Evolutionary conservation across 106 monocot species (phyloP).

Genomic region (Iris macrosiphon): DNA sequence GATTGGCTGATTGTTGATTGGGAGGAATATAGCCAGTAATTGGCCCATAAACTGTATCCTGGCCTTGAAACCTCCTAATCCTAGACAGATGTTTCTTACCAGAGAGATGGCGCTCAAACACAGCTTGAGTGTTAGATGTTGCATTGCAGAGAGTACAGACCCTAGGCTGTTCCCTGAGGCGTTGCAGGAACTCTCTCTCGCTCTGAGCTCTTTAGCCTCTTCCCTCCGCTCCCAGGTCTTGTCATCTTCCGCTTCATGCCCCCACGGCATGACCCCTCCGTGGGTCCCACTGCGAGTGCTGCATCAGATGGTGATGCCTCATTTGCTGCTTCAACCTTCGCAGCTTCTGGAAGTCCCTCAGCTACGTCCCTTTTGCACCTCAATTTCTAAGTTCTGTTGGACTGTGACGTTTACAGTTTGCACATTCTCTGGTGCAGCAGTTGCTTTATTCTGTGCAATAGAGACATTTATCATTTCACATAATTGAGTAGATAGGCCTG

Average conservation of each 20-base stretch:
- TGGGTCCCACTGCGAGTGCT: background rate
- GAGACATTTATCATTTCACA: background rate
- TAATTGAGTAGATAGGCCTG: background rate
- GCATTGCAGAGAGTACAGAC: conserved; percentile 61
- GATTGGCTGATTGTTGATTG: conserved; percentile 23
- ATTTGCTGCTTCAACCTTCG: background rate
- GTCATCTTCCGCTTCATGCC: conserved; percentile 18
- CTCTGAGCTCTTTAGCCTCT: conserved; percentile 17
- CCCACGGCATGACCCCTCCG: conserved; percentile 10
- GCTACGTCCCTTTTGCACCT: conserved; percentile 1
- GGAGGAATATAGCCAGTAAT: conserved; percentile 50
- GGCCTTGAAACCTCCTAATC: conserved; percentile 37
- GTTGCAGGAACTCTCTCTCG: conserved; percentile 3
- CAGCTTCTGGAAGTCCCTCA: conserved; percentile 10
- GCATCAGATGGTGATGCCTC: conserved; percentile 2
- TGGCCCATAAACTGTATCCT: conserved; percentile 35
- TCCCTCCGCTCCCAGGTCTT: conserved; percentile 25
- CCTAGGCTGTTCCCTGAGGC: conserved; percentile 28
- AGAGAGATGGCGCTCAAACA: conserved; percentile 48
- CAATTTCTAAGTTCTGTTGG: conserved; percentile 2
- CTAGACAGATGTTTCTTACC: conserved; percentile 59
- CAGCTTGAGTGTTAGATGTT: conserved; percentile 39
- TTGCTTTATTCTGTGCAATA: background rate
- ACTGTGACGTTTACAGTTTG: background rate
- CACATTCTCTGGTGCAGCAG: background rate